Evolutionary conservation across 2,329 filamentous ascomycete species (phyloP).

Genomic region (Epichloe uncinata): DNA sequence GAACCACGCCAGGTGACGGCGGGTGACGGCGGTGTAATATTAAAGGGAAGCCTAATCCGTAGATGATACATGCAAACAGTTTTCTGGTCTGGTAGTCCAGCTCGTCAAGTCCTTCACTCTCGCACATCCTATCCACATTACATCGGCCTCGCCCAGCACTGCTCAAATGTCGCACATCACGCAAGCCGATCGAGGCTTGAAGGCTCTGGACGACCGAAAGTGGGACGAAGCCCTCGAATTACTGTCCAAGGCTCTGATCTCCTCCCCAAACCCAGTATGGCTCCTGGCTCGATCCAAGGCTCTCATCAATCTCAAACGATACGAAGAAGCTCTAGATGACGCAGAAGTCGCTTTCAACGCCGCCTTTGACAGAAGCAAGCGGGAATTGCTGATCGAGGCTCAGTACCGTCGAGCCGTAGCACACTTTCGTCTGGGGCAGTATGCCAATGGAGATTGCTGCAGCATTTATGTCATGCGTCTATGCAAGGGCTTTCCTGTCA

Average conservation of each 20-base stretch:
- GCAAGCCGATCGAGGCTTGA: conserved; percentile 47
- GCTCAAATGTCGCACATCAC: conserved; percentile 36
- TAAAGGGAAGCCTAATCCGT: too few species aligned
- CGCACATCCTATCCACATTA: background rate
- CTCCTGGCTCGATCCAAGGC: conserved; percentile 72
- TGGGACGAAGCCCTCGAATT: conserved; percentile 55
- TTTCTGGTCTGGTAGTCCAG: background rate
- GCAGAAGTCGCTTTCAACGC: conserved; percentile 51
- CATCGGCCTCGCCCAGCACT: background rate
- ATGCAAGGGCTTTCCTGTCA: conserved; percentile 17
- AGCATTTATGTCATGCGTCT: conserved; percentile 44
- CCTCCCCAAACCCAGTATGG: conserved; percentile 59
- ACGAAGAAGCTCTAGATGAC: conserved; percentile 54
- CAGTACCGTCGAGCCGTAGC: conserved; percentile 70
- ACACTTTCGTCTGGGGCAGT: conserved; percentile 54
- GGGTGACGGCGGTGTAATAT: too few species aligned
- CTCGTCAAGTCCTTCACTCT: background rate
- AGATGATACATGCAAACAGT: too few species aligned
- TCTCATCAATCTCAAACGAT: conserved; percentile 50
- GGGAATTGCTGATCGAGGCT: conserved; percentile 64
- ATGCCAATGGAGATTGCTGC: conserved; percentile 62
- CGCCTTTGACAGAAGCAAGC: conserved; percentile 54
- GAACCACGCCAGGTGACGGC: too few species aligned
- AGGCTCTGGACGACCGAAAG: conserved; percentile 47
- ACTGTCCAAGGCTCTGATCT: conserved; percentile 53